Base-by-base conservation (phyloP, 2,329 filamentous ascomycete genomes). In the Aspergillus ustus region DNA sequence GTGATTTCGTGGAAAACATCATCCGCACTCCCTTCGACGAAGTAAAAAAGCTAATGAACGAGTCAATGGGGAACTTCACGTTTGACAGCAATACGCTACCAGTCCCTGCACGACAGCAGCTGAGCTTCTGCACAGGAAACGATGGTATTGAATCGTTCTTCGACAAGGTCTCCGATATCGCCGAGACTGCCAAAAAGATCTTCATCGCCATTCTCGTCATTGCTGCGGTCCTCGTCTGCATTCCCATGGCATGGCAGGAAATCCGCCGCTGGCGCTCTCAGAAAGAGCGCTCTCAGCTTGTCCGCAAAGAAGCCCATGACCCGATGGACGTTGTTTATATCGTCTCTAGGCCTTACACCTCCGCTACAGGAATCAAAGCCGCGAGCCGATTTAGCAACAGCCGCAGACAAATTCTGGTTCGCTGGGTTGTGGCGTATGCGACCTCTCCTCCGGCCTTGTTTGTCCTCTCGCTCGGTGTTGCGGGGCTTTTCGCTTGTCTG, bases 261-360 rank as follows among this genome's bases (percentile, higher is more conserved):
- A 88, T 93, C 63, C 86, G 87, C 67, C 85, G 91, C 57, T 98
- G 89, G 87, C 85, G 87, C 50, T 84, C 82, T 34, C 91, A 93
- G 83, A 86, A 89, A 74, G 82, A 89, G 67, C 88, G 89, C 61
- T 86, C 91, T 22, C 80, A 83, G 59, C 81, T 93, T 34, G 84
- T 96, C 67, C 81, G 83, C 50, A 81, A 85, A 67, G 82, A 89
- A 59, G 85, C 87, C 31, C 88, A 88, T 72, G 93, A 98, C 71
- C 85, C 90, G 0, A 88, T 97, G 84, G 94, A 98, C 73, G 88
- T 93, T 40, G 87, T 96, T 46, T 96, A 97, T 78, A 90, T 97
- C 67, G 88, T 90, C 34, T 93, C 92, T 37, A 87, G 92, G 22
- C 93, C 94, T 1, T 87, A 89, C 69, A 91, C 92, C 1, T 87